Base-by-base conservation (phyloP, 2,329 filamentous ascomycete species). In the Tympanopsis confertula region DNA sequence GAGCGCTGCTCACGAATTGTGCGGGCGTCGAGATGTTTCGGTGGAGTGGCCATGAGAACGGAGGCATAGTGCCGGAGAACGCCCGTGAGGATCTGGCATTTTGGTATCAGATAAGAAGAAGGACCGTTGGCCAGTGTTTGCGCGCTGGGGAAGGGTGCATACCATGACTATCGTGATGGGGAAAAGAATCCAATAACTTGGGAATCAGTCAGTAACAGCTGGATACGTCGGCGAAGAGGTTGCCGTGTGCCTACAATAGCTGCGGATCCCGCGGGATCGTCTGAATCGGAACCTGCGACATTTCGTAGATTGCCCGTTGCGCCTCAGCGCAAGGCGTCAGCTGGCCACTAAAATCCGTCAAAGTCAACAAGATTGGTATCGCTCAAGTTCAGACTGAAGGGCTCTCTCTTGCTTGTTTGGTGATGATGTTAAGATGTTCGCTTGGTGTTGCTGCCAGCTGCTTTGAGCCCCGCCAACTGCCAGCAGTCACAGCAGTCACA, bases 201-300 rank as follows among this genome's bases (percentile, higher is more conserved):
- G 39, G 42, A 15, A 38, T 38, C 39, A 14, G 41, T 50, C 35
- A 56, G 55, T 40, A 43, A 44, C 37, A 39, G 47, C 47, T 42
- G 35, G 37, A 26, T 18, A 14, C 24, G 22, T 19, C 13, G 38
- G 33, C 14, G 26, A 38, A n/a, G 33, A 36, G 19, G 28, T 20
- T 13, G 24, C 15, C 39, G 14, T 39, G 48, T 38, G 61, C 85
- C 56, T 68, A 96, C 91, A 98, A 94, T 47, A 98, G 71, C 64
- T 94, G 88, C 54, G 91, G 89, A 82, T 98, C 93, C 75, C 91
- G 66, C 67, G 94, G 84, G 75, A 98, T 95, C 68, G 87, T 91
- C 71, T 98, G 91, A 50, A 86, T 81, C 47, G 83, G 74, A 47
- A 82, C 71, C 66, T 91, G 80, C 51, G 83, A 82, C 89, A 96